Evolutionary conservation across 2,329 filamentous ascomycete genomes (phyloP).

Genomic region (Xylariaceae sp.): DNA sequence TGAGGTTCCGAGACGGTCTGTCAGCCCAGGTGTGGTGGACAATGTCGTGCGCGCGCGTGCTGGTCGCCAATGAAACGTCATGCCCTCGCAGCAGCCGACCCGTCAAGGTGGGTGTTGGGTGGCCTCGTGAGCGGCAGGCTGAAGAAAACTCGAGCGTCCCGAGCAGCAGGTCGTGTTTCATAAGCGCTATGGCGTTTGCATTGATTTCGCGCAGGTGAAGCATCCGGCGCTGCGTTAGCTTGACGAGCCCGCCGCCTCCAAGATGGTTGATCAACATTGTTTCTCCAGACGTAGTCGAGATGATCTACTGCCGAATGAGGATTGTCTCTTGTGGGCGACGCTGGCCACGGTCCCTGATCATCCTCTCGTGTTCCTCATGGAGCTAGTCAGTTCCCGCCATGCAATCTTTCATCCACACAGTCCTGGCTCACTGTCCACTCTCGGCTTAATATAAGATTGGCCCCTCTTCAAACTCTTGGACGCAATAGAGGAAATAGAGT

Average conservation of each 20-base stretch:
- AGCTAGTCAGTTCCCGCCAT: no score
- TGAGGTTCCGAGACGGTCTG: no score
- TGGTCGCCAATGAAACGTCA: background rate
- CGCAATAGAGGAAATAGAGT: no score
- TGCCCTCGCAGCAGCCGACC: background rate
- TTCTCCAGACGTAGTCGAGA: conserved; percentile 2
- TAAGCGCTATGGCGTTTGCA: conserved; percentile 3
- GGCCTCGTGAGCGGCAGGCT: background rate
- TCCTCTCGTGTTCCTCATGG: no score
- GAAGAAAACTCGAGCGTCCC: conserved; percentile 6
- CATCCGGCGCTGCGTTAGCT: conserved; percentile 8
- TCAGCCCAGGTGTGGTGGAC: background rate
- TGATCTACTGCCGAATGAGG: no score
- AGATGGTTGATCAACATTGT: conserved; percentile 13
- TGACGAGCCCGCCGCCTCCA: conserved; percentile 7
- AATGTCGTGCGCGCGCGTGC: background rate
- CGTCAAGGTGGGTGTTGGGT: conserved; percentile 13
- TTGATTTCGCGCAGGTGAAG: conserved; percentile 16
- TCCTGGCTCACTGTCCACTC: no score
- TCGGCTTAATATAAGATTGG: no score
- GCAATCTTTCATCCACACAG: no score
- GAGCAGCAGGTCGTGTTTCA: conserved; percentile 13
- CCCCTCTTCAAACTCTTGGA: no score
- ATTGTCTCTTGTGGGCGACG: no score
- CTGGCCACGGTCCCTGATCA: no score